Conservation (phyloP, 306 rosid genomes). For the Parietaria judaica region DNA sequence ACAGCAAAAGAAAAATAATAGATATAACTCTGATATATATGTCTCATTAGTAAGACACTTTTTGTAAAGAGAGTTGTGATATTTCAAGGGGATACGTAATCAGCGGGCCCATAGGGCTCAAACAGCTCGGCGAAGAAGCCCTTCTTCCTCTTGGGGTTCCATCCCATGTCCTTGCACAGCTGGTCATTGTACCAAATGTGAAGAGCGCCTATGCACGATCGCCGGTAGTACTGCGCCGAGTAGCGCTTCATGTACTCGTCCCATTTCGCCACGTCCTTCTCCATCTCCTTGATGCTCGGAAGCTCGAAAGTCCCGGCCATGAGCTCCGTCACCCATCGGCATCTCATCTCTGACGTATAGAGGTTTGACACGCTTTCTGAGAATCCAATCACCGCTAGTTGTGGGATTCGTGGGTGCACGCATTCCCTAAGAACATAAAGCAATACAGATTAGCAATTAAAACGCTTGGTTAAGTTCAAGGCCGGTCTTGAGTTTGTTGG, state of each 20-base stretch:
- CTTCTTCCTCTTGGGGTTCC: conserved; percentile 53
- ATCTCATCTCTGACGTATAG: conserved; percentile 56
- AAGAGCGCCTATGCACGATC: conserved; percentile 39
- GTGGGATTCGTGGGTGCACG: conserved; percentile 39
- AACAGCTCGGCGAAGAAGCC: conserved; percentile 52
- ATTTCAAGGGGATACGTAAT: conserved; percentile 31
- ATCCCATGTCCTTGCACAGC: conserved; percentile 63
- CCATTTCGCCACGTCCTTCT: conserved; percentile 42
- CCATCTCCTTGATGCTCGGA: conserved; percentile 56
- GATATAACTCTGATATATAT: too few relatives aligned
- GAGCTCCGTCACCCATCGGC: conserved; percentile 62
- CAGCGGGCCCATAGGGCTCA: conserved; percentile 54
- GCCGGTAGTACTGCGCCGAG: conserved; percentile 26
- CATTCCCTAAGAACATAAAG: conserved; percentile 23
- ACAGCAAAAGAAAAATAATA: too few relatives aligned
- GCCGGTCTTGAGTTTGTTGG: too few relatives aligned
- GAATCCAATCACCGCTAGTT: conserved; percentile 40
- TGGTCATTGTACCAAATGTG: conserved; percentile 54
- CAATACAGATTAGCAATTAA: background rate
- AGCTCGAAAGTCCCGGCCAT: conserved; percentile 24
- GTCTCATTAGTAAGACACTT: too few relatives aligned
- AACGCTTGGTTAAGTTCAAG: too few relatives aligned
- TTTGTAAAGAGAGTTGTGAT: too few relatives aligned
- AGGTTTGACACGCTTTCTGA: conserved; percentile 36
- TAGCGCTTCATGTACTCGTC: conserved; percentile 25